Evolutionary conservation across 257 asterid genomes (phyloP).

Genomic region (Catharanthus roseus): DNA sequence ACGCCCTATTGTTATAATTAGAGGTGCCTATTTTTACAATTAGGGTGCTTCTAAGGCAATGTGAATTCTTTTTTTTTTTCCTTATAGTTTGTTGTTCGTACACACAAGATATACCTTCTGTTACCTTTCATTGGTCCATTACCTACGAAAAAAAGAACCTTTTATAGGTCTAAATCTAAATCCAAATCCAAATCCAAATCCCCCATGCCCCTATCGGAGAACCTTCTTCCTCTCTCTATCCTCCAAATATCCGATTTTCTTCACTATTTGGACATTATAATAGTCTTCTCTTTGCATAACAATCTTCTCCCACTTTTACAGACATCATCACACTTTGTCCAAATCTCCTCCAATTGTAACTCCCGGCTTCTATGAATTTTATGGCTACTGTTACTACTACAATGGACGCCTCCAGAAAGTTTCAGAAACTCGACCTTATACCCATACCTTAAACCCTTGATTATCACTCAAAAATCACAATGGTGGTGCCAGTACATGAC

Average conservation of each 20-base stretch:
- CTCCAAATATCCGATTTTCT: not conserved
- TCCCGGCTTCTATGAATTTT: constrained; percentile 45
- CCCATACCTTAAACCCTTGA: constrained; percentile 49
- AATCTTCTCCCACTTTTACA: not conserved
- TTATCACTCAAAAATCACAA: constrained; percentile 32
- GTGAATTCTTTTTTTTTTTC: no score
- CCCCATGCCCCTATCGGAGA: not conserved
- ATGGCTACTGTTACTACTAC: no score
- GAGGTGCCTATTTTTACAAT: no score
- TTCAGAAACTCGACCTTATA: constrained; percentile 58
- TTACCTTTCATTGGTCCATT: no score
- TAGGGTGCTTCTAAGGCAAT: no score
- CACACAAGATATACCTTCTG: no score
- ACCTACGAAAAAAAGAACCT: no score
- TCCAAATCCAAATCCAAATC: not conserved
- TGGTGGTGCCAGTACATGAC: constrained; percentile 52
- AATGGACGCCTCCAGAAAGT: constrained; percentile 53
- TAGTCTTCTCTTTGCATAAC: not conserved
- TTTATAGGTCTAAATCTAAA: no score
- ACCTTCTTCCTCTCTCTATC: not conserved
- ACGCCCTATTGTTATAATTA: no score
- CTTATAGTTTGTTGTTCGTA: no score
- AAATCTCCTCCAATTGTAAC: not conserved
- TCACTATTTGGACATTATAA: no score
- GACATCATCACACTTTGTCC: not conserved